Base-by-base conservation (phyloP, 2,329 filamentous ascomycete species). In the Lachnum nothofagi region DNA sequence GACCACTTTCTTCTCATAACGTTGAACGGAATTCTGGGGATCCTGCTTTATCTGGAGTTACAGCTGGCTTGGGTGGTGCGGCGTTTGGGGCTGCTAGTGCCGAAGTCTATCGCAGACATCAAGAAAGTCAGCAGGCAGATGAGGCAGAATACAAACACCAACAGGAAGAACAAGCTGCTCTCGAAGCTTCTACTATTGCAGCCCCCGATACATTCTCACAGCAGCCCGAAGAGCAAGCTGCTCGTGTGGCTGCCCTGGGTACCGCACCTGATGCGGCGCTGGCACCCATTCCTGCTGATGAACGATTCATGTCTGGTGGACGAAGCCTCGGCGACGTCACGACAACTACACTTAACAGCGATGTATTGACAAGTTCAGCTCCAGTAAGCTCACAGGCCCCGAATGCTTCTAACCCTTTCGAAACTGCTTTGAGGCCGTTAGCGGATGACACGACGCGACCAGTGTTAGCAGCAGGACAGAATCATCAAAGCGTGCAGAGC, bases 401-500 rank as follows among this genome's bases (percentile, higher is more conserved):
- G 27, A 23, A 38, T 39, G 35, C 39, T n/a, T 43, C 55, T 16
- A 47, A 51, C 25, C 49, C 56, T 17, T 25, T 37, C n/a, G 23
- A 49, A 22, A 45, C 24, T 7, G 17, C 29, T 27, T 22, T 50
- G 10, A 37, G 38, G n/a, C 35, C 33, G 17, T 24, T 57, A 31
- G 52, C 52, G 14, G 49, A 54, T 12, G 56, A 55, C 14, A 16
- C 35, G 22, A 19, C 27, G n/a, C 44, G 57, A 34, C 61, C 62
- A 19, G 38, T 44, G 9, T 44, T 63, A 10, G 53, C 57, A 22
- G 52, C 55, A 10, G 57, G 56, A 14, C 56, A 59, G 29, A 60
- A 56, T 27, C 57, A 63, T 47, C 42, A 54, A 9, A 63, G 60
- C 37, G 57, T 54, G 5, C 44, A 52, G 34, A 64, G 56, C 38